phyloP scores from a whole-genome alignment of 1,284 basidiomycete genomes.

The Austroboletus niveus region DNA sequence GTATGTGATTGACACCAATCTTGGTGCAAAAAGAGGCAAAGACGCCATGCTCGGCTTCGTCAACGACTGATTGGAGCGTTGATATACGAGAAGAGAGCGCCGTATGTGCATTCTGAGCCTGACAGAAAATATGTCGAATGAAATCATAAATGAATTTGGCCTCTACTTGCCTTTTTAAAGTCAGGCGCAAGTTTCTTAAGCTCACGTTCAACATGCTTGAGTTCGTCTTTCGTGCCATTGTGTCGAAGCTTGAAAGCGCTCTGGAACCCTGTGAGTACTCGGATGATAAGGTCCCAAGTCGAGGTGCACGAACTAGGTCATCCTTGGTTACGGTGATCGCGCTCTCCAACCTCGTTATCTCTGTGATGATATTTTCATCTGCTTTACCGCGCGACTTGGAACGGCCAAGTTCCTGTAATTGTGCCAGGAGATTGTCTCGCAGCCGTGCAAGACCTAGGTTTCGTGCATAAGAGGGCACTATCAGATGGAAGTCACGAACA shows the following conservation, averaged over 20 bases:
- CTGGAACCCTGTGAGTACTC: slow-evolving; percentile 30
- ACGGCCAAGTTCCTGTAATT: slow-evolving; percentile 80
- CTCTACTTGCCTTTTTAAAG: slow-evolving; percentile 53
- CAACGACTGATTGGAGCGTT: slow-evolving; percentile 58
- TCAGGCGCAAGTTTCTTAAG: slow-evolving; percentile 67
- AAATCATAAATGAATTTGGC: not conserved
- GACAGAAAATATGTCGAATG: not conserved
- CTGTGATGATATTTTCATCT: slow-evolving; percentile 77
- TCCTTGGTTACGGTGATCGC: slow-evolving; percentile 73
- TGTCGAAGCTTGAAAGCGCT: slow-evolving; percentile 66
- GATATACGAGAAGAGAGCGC: slow-evolving; percentile 56
- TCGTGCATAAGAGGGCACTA: slow-evolving; percentile 1
- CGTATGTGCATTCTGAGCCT: slow-evolving; percentile 57
- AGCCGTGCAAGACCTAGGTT: slow-evolving; percentile 63
- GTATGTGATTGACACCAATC: slow-evolving; percentile 82
- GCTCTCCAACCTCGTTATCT: slow-evolving; percentile 80
- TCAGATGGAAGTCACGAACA: slow-evolving; percentile 1
- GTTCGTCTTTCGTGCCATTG: slow-evolving; percentile 73
- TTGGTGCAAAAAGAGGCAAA: slow-evolving; percentile 80
- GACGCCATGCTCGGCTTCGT: slow-evolving; percentile 78
- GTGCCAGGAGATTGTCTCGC: slow-evolving; percentile 74
- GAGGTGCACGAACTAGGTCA: slow-evolving; percentile 63
- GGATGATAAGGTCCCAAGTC: not conserved
- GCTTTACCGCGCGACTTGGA: slow-evolving; percentile 79
- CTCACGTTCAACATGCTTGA: slow-evolving; percentile 73